Base-by-base conservation (phyloP, 768 basidiomycete genomes). In the Trametes sanguinea region DNA sequence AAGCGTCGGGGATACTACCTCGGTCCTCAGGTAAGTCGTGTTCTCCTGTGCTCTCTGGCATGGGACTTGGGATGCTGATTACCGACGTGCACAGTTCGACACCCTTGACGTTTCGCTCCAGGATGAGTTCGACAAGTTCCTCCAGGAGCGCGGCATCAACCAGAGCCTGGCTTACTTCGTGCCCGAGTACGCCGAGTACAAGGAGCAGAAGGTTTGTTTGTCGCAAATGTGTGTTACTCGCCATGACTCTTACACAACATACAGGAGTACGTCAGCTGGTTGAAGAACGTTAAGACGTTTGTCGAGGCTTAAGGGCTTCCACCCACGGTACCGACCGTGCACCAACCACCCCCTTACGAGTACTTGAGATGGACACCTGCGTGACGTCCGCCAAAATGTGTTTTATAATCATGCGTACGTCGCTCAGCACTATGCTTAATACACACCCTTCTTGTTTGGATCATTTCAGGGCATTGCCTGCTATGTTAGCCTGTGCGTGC, bases 211-310 rank as follows among this genome's bases (percentile, higher is more conserved):
- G 84, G 94, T 94, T 37, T 39, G 83, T 75, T 8, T 40, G 37
- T 7, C 51, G 43, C 50, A 53, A 22, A 22, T 22, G 22, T 22
- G 22, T 22, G 22, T 22, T 22, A 22, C 22, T 22, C 22, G 22
- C 22, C 22, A 22, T 4, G 47, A 47, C 50, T 29, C 16, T 35
- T 64, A 42, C 63, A 54, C 11, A 14, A 47, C 11, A 2, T 56
- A 32, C 51, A 95, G 94, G 95, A 98, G 78, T 98, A 98, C 76
- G 85, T 94, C 69, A 81, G 79, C 66, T 98, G 95, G 95, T 77
- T 98, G 69, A 76, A 83, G 68, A 86, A 85, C 67, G 87, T 96
- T 74, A 89, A 92, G 81, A 72, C 71, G 22, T 98, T 97, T 71
- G 77, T 98, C 64, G 92, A 95, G 64, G 71, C 66, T 16, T 72